Conservation (phyloP, 2,329 filamentous ascomycete species). For the Colletotrichum agaves region DNA sequence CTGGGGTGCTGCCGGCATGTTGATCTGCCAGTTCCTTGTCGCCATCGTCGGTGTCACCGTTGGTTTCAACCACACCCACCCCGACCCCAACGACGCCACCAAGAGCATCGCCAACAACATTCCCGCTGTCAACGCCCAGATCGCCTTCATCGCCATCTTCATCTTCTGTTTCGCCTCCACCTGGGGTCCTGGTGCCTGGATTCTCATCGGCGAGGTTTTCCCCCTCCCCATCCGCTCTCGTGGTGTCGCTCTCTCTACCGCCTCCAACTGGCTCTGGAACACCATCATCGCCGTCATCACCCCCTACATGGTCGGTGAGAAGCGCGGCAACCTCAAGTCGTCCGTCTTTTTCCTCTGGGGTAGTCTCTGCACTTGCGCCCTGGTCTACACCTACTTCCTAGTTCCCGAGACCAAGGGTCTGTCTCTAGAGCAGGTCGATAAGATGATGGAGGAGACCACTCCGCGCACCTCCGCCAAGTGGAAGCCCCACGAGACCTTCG, state of each 20-base stretch:
- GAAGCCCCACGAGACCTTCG: conserved; percentile 78
- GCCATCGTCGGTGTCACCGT: conserved; percentile 77
- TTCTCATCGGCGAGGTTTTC: conserved; percentile 90
- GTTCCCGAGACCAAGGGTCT: conserved; percentile 81
- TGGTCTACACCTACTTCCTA: conserved; percentile 78
- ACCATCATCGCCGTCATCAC: conserved; percentile 77
- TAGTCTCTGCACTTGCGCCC: conserved; percentile 68
- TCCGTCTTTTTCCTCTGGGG: conserved; percentile 84
- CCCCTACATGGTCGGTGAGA: conserved; percentile 73
- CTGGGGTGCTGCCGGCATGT: conserved; percentile 82
- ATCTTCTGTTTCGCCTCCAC: conserved; percentile 93
- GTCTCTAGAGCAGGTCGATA: conserved; percentile 82
- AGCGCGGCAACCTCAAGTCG: conserved; percentile 72
- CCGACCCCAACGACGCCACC: conserved; percentile 53
- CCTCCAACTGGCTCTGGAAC: conserved; percentile 94
- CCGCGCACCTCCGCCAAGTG: conserved; percentile 81
- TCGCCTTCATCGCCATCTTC: conserved; percentile 91
- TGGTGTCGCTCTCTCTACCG: conserved; percentile 86
- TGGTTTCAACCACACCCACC: conserved; percentile 62
- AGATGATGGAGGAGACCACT: conserved; percentile 89
- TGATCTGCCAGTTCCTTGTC: conserved; percentile 87
- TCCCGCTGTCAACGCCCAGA: conserved; percentile 73
- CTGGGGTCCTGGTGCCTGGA: conserved; percentile 86
- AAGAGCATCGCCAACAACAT: conserved; percentile 61
- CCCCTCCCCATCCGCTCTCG: conserved; percentile 88